These are phyloP conservation scores for Aspergillus jensenii DNA, from an alignment of 2,329 filamentous ascomycete species.

Conservation along the genomic window DNA sequence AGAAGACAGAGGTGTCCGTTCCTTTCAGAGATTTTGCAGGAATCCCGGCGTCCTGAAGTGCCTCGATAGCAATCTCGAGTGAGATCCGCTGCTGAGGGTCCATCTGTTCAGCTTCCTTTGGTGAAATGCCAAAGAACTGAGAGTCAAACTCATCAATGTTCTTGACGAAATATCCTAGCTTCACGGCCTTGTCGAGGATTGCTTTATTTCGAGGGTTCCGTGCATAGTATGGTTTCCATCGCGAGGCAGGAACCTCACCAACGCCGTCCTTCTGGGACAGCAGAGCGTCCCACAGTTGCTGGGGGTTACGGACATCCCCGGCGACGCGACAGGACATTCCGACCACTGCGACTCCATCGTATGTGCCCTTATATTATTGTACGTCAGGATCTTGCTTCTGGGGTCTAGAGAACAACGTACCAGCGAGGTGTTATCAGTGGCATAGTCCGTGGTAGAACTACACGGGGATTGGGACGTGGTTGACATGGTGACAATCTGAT, in stretches of 20 bases:
- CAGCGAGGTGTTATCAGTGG: not conserved
- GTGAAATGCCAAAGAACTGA: constrained; percentile 29
- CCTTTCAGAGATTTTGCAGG: constrained; percentile 21
- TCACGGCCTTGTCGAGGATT: not conserved
- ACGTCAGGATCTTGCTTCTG: too few relatives aligned
- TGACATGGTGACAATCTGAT: not conserved
- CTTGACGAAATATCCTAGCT: constrained; percentile 32
- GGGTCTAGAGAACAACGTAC: not conserved
- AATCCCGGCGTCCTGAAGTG: constrained; percentile 25
- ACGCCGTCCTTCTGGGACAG: not conserved
- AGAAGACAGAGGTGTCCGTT: constrained; percentile 30
- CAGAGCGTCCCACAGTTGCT: not conserved
- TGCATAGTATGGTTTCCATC: not conserved
- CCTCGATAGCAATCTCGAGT: constrained; percentile 25
- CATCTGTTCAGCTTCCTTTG: constrained; percentile 28
- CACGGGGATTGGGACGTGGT: not conserved
- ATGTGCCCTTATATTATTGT: not conserved
- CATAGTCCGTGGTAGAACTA: not conserved
- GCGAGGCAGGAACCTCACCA: not conserved
- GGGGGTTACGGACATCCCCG: not conserved
- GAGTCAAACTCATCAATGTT: constrained; percentile 29
- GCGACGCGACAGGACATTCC: not conserved
- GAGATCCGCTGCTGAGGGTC: constrained; percentile 31
- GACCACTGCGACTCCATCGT: not conserved
- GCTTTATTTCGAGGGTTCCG: not conserved